phyloP scores from a whole-genome alignment of 2,329 filamentous ascomycete genomes.

The Fusarium buharicum region DNA sequence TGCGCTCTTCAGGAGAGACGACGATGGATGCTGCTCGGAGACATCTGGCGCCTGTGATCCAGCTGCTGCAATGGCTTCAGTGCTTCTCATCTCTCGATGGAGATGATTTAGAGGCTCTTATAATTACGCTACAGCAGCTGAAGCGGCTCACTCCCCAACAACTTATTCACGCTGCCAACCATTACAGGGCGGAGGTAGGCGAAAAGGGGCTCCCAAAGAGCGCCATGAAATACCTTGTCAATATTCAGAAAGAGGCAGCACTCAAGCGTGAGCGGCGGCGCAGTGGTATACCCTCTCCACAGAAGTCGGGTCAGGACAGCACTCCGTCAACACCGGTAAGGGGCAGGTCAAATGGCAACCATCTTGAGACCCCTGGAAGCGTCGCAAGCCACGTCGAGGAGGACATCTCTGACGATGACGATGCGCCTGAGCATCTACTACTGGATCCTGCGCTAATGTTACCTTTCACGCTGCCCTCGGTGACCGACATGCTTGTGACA shows the following conservation, averaged over 20 bases:
- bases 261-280: conserved; percentile 65
- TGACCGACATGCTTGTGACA: conserved; percentile 95
- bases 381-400: conserved; percentile 52
- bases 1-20: conserved; percentile 83
- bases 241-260: conserved; percentile 79
- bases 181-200: conserved; percentile 93
- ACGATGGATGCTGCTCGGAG: conserved; percentile 85
- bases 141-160: conserved; percentile 87
- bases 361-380: conserved; percentile 56
- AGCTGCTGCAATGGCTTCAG: conserved; percentile 96
- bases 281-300: conserved; percentile 59
- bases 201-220: conserved; percentile 92
- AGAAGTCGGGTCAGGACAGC: conserved; percentile 51
- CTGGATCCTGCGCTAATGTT: conserved; percentile 92
- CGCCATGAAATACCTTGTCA: conserved; percentile 85
- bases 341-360: conserved; percentile 56
- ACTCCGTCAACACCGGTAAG: conserved; percentile 59
- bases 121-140: conserved; percentile 89
- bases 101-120: conserved; percentile 88
- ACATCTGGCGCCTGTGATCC: conserved; percentile 90
- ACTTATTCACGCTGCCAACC: conserved; percentile 88
- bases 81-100: conserved; percentile 91
- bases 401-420: conserved; percentile 66
- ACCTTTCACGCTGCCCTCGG: conserved; percentile 93
- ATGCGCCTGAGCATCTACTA: conserved; percentile 78